These are phyloP conservation scores for Syzygium aromaticum DNA, from an alignment of 345 rosid species.

Conservation along the genomic window DNA sequence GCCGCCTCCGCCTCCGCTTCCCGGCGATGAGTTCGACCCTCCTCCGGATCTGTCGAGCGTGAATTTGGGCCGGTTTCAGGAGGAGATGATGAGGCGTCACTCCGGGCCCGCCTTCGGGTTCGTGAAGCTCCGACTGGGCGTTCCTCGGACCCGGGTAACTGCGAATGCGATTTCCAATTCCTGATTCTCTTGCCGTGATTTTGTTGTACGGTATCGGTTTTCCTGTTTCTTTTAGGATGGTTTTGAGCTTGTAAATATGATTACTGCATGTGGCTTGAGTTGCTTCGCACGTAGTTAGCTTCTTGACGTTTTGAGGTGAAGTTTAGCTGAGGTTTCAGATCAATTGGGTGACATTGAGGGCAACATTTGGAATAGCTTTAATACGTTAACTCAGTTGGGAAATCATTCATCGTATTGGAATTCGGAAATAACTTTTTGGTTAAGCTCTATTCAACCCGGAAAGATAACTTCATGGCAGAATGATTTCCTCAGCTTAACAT, in stretches of 20 bases:
- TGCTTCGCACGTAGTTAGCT: neutral
- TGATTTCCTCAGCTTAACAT: neutral
- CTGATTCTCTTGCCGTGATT: neutral
- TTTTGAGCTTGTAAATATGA: neutral
- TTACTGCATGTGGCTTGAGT: neutral
- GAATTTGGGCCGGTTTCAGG: constrained; percentile 53
- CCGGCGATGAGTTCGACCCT: constrained; percentile 35
- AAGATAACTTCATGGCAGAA: neutral
- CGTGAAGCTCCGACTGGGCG: constrained; percentile 78
- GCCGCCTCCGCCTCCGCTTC: neutral
- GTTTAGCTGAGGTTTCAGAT: neutral
- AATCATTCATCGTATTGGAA: neutral
- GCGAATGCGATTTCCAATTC: neutral
- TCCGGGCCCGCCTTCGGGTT: constrained; percentile 66
- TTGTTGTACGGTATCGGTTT: neutral
- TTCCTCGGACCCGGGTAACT: constrained; percentile 50
- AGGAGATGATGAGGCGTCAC: constrained; percentile 50
- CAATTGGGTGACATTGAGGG: neutral
- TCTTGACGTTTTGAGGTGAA: neutral
- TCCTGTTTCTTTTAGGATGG: neutral
- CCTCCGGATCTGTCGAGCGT: constrained; percentile 64
- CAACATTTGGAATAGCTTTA: neutral
- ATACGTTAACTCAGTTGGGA: neutral
- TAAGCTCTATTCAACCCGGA: neutral
- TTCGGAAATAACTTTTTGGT: neutral